These are phyloP conservation scores for Kingdonia uniflora DNA, from an alignment of 164 flowering plant genomes.

Conservation along the genomic window DNA sequence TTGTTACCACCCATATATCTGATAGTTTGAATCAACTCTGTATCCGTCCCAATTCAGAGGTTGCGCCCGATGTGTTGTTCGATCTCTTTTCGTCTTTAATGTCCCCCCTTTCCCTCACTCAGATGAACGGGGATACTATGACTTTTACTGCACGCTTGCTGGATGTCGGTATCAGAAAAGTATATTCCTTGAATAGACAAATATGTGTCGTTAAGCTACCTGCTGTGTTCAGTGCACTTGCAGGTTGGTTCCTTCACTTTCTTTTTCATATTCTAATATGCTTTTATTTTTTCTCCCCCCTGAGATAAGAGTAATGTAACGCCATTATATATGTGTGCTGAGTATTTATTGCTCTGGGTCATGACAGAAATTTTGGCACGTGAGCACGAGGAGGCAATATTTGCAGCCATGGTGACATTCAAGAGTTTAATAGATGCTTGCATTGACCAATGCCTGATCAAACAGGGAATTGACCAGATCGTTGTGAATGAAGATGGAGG, in stretches of 20 bases:
- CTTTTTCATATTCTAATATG: neutral
- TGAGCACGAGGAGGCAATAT: constrained; percentile 74
- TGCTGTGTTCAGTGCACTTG: constrained; percentile 53
- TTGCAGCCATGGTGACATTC: constrained; percentile 57
- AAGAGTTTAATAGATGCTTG: constrained; percentile 58
- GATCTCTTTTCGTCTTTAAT: constrained; percentile 65
- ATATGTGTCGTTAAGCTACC: constrained; percentile 69
- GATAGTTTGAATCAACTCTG: constrained; percentile 53
- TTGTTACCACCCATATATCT: constrained; percentile 58
- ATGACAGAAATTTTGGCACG: constrained; percentile 66
- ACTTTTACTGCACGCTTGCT: constrained; percentile 68
- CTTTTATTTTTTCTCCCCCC: too few species aligned
- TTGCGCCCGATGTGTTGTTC: constrained; percentile 50
- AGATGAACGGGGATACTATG: constrained; percentile 65
- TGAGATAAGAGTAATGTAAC: neutral
- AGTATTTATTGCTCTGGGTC: neutral
- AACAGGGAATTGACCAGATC: constrained; percentile 67
- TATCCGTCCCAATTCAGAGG: constrained; percentile 35
- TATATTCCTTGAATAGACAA: constrained; percentile 48
- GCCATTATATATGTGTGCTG: neutral
- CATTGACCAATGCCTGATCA: constrained; percentile 66
- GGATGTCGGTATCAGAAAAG: constrained; percentile 63
- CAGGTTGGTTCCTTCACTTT: constrained; percentile 38
- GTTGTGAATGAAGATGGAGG: constrained; percentile 18
- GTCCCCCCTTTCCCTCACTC: constrained; percentile 34